Conservation (phyloP, 495 filamentous ascomycete species). For the Aspergillus incahuasiensis region DNA sequence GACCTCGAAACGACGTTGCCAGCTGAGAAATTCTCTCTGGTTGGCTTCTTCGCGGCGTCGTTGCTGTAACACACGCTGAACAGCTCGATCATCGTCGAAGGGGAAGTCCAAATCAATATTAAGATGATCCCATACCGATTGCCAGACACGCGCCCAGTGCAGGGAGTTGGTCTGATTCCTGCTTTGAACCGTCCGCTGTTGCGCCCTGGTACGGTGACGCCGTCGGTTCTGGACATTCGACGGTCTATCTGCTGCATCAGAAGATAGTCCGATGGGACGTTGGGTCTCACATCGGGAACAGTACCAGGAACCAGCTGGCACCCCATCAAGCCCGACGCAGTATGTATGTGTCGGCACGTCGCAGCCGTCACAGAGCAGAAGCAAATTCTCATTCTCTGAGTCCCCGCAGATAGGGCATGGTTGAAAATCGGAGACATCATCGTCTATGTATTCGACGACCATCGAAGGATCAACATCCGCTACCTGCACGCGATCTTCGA, state of each 20-base stretch:
- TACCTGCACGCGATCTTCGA: conserved; percentile 85
- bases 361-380: conserved; percentile 85
- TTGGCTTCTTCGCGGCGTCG: conserved; percentile 57
- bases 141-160: conserved; percentile 65
- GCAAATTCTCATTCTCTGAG: conserved; percentile 68
- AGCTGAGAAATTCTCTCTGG: conserved; percentile 62
- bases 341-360: conserved; percentile 79
- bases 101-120: conserved; percentile 86
- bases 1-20: conserved; percentile 75
- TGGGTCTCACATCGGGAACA: conserved; percentile 68
- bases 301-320: conserved; percentile 77
- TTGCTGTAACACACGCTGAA: conserved; percentile 45
- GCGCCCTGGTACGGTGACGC: conserved; percentile 47
- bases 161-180: conserved; percentile 43
- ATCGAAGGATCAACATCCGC: conserved; percentile 80
- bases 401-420: conserved; percentile 79
- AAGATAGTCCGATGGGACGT: conserved; percentile 39
- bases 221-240: conserved; percentile 33
- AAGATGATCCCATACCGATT: conserved; percentile 58
- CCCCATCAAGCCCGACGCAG: conserved; percentile 71
- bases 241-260: conserved; percentile 27
- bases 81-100: conserved; percentile 66
- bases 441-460: conserved; percentile 68
- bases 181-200: conserved; percentile 40
- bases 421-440: conserved; percentile 54